Percentiles rank a stretch among this genome's conserved stretches.
Conservation (phyloP, 768 basidiomycete genomes). For the Suillus subalutaceus region DNA sequence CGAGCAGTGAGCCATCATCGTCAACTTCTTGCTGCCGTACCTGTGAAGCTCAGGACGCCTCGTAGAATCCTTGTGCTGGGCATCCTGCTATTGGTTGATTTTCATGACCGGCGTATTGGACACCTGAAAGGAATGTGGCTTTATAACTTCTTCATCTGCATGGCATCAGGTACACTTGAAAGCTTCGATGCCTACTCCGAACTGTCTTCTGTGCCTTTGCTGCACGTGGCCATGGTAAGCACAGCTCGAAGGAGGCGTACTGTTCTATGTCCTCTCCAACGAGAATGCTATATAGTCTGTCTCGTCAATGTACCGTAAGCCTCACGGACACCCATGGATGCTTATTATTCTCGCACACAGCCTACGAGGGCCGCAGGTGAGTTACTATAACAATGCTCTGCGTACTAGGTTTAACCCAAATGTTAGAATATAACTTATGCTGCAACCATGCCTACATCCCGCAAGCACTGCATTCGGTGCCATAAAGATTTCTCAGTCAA, state of each 20-base stretch:
- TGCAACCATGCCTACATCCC: neutral
- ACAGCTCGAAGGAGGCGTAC: neutral
- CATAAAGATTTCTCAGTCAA: conserved; percentile 2
- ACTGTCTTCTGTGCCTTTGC: conserved; percentile 6
- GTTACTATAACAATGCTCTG: neutral
- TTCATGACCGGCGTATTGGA: conserved; percentile 1
- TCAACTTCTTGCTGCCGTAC: neutral
- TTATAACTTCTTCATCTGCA: conserved; percentile 2
- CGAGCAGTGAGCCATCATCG: neutral
- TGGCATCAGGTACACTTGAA: neutral
- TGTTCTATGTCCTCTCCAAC: neutral
- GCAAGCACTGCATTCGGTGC: conserved; percentile 1
- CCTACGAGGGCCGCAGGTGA: neutral
- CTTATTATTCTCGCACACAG: conserved; percentile 3
- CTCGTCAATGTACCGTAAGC: neutral
- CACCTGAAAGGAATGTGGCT: conserved; percentile 1
- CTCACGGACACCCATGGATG: neutral
- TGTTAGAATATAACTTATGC: neutral
- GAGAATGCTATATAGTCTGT: conserved; percentile 5
- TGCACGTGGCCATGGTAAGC: conserved; percentile 2
- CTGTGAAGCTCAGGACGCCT: neutral
- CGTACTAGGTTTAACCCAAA: neutral
- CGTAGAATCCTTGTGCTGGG: neutral
- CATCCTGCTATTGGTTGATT: conserved; percentile 5
- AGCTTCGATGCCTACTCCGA: conserved; percentile 5